Evolutionary conservation across 306 rosid species (phyloP), one percentile per base, ranked within the genome.

Genomic region (Notholithocarpus densiflorus): DNA sequence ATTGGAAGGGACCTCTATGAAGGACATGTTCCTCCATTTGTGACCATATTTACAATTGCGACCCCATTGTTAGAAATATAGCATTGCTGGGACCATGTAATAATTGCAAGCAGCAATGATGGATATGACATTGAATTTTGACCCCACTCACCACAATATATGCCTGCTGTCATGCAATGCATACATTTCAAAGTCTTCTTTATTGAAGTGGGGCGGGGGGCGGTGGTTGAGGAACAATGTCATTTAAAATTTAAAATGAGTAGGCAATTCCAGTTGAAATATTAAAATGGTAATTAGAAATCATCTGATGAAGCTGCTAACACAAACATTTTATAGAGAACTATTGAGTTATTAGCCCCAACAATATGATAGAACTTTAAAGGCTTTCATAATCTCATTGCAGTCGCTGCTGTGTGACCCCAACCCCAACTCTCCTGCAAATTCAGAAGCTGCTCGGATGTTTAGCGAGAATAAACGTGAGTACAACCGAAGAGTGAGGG

Each of bases 401-500:
- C 90, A 94, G 98, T 94, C 98, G 11, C 81, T 94, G 86, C 92
- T 94, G 4, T 94, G 97, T 75, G 98, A 94, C 75, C 98, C 97
- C n/a, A 94, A 94, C 84, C 98, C 98, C 72, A 92, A 92, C 82
- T 94, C 98, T 83, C 98, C 98, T 54, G 98, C 98, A 54, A 94
- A 94, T 87, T 90, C 98, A 6, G 98, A 92, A 87, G 98, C 98
- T 8, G 98, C 98, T 32, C 88, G 98, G 64, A 94, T 92, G 97
- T 94, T 88, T 26, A 94, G 92, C 13, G 97, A 94, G 87, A 90
- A 88, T 89, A 94, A 92, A 85, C 96, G 98, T 0, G 98, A 94
- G 78, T 94, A 94, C 94, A 94, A 94, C 66, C 84, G 96, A 4
- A 90, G 92, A 86, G 96, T 94, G 48, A 82, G 98, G 77, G 97